A percentile compares a stretch with the other conserved stretches of the same genome.
Conservation (phyloP, 352 stramenopile species). For the Phytophthora capsici region DNA sequence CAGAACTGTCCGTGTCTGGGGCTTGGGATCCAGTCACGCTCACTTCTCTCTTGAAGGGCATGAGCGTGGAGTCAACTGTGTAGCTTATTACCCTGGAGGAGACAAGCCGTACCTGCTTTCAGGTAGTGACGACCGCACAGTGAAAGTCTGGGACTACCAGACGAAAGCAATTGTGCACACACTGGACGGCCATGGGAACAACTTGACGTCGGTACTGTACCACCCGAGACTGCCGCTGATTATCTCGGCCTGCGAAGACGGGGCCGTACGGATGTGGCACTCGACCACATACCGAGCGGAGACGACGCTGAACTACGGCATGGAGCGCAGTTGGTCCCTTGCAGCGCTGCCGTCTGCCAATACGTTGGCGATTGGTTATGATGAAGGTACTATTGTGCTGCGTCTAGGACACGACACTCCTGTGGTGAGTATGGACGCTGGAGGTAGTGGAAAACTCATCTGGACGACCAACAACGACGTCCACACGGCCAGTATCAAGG, state of each 20-base stretch:
- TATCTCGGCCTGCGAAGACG: constrained; percentile 97
- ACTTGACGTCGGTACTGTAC: constrained; percentile 98
- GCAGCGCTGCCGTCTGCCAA: constrained; percentile 85
- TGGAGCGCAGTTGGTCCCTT: constrained; percentile 98
- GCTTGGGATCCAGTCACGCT: constrained; percentile 90
- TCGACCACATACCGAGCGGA: constrained; percentile 96
- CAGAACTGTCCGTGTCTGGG: constrained; percentile 96
- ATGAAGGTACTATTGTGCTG: constrained; percentile 96
- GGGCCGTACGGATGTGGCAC: constrained; percentile 95
- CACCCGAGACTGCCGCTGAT: constrained; percentile 99
- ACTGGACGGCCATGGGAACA: constrained; percentile 99
- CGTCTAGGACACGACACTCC: constrained; percentile 98
- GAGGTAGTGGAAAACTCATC: constrained; percentile 95
- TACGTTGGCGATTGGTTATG: constrained; percentile 95
- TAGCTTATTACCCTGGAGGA: constrained; percentile 98
- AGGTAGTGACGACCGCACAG: constrained; percentile 95
- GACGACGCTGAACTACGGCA: constrained; percentile 99
- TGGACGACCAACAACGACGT: constrained; percentile 99
- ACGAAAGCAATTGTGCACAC: constrained; percentile 99
- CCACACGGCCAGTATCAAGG: constrained; percentile 94
- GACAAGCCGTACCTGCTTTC: constrained; percentile 99
- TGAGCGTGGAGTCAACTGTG: constrained; percentile 98
- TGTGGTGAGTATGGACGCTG: constrained; percentile 97
- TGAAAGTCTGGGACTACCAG: constrained; percentile 99
- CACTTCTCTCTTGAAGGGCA: constrained; percentile 95